Conservation (phyloP, 108 stramenopile species). For the Cyclotella kingstonii region DNA sequence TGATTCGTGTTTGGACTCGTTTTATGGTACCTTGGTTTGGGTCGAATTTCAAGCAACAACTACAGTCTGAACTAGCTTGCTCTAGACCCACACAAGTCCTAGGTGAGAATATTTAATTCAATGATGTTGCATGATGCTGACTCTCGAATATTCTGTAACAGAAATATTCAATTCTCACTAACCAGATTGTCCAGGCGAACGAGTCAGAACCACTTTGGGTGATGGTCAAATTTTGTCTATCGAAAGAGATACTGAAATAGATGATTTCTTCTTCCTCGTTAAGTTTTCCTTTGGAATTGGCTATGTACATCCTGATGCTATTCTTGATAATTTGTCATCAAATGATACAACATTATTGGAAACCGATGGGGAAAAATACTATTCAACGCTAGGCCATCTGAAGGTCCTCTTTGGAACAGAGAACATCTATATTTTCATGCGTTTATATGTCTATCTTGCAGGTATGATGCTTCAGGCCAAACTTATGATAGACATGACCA, state of each 20-base stretch:
- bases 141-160: conserved; percentile 1
- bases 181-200: conserved; percentile 59
- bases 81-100: too few species aligned
- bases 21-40: conserved; percentile 78
- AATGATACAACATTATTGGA: conserved; percentile 42
- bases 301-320: conserved; percentile 54
- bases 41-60: conserved; percentile 55
- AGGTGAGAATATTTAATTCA: not conserved
- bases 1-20: conserved; percentile 69
- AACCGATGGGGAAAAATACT: conserved; percentile 8
- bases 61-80: conserved; percentile 6
- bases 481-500: conserved; percentile 23
- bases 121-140: conserved; percentile 25
- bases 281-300: conserved; percentile 72
- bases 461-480: conserved; percentile 58
- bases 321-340: conserved; percentile 50
- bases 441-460: conserved; percentile 61
- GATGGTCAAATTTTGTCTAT: conserved; percentile 66
- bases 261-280: conserved; percentile 52
- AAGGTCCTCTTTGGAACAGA: conserved; percentile 71
- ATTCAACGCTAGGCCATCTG: conserved; percentile 28
- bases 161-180: not conserved
- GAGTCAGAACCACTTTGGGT: conserved; percentile 68
- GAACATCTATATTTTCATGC: conserved; percentile 71
- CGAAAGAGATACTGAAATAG: conserved; percentile 17